phyloP scores from a whole-genome alignment of 305 asterid species.

The Solanum hybrid region DNA sequence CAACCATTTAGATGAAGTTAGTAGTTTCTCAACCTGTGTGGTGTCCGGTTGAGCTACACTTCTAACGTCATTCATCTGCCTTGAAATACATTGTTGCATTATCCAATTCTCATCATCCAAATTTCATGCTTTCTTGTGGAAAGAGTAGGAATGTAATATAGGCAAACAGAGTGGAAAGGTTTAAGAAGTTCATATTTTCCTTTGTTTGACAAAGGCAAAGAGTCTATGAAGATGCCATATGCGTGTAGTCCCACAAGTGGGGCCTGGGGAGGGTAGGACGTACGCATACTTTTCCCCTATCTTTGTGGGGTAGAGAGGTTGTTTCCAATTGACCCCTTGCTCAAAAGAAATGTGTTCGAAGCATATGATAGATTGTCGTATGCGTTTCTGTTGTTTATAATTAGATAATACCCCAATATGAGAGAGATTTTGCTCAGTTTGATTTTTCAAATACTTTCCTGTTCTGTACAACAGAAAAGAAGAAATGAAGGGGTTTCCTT shows the following conservation, averaged over 20 bases:
- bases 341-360: not conserved
- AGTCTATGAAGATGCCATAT: not conserved
- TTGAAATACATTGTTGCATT: not conserved
- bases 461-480: not conserved
- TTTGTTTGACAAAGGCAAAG: not conserved
- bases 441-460: not conserved
- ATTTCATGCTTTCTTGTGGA: not conserved
- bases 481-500: not conserved
- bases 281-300: not conserved
- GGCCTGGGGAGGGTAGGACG: not conserved
- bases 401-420: not conserved
- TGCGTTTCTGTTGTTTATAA: not conserved
- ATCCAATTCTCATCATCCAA: not conserved
- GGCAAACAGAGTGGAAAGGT: not conserved
- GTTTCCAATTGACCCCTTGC: not conserved
- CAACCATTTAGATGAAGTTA: conserved; percentile 1
- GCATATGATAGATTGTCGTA: not conserved
- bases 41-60: not conserved
- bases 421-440: not conserved
- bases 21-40: not conserved
- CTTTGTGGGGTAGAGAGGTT: not conserved
- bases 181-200: not conserved
- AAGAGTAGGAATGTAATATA: not conserved
- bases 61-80: not conserved
- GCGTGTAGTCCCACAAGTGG: not conserved